Evolutionary conservation across 75 land plant genomes (phyloP).

Genomic region (Cunninghamia lanceolata): DNA sequence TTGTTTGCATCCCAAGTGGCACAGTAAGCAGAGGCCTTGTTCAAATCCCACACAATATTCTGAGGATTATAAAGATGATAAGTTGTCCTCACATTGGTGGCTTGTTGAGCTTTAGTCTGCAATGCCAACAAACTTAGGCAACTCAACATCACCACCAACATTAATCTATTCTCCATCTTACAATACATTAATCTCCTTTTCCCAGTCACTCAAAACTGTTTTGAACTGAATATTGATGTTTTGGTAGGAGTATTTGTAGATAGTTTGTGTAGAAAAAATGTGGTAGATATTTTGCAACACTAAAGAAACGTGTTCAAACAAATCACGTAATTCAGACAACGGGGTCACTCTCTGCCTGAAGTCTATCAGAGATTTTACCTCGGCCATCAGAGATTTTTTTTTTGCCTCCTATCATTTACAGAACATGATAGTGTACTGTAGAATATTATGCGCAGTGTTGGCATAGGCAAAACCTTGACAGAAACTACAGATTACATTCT

Average conservation of each 20-base stretch:
- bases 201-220: neutral
- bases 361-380: no score
- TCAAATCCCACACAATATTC: slow-evolving; percentile 8
- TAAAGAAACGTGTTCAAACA: neutral
- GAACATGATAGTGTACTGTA: no score
- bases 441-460: no score
- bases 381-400: no score
- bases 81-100: slow-evolving; percentile 9
- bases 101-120: neutral
- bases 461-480: no score
- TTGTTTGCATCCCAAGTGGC: slow-evolving; percentile 15
- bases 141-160: neutral
- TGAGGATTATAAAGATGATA: slow-evolving; percentile 10
- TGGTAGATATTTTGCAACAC: neutral
- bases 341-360: no score
- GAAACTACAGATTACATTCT: no score
- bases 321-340: no score
- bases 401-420: no score
- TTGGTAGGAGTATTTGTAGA: no score
- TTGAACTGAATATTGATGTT: neutral
- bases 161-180: neutral
- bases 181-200: neutral
- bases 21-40: neutral
- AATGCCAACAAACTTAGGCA: neutral
- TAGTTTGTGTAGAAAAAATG: neutral